Evolutionary conservation across 1,284 basidiomycete species (phyloP), one percentile per base, ranked within the genome.

Genomic region (Tilletia walkeri): DNA sequence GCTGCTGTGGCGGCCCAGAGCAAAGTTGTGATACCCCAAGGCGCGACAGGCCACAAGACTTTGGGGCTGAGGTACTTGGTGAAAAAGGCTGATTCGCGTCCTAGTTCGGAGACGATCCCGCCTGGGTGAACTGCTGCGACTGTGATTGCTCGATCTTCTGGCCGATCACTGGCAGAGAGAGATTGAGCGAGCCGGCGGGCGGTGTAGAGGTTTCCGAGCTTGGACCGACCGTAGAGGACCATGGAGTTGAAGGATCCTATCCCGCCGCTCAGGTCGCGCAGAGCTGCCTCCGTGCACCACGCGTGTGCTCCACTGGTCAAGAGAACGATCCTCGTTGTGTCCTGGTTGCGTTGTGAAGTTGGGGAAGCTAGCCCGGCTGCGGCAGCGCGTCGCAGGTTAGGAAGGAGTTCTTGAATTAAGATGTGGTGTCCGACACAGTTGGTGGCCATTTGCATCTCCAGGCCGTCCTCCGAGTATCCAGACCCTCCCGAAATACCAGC

Each of bases 381-480:
- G 59, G 59, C 59, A 9, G 59, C 59, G 36, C 59, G 59, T 41
- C 59, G 30, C 16, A 63, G 59, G 34, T 63, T 63, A 3, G 78
- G 77, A 10, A 76, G 70, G 18, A 80, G 76, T 12, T 75, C 69
- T 68, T 73, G 72, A 54, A 73, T 78, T 41, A 79, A 70, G 30
- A 77, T 71, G 68, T 76, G 76, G 69, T 79, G 79, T 9, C 75
- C 78, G 0, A 80, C 68, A 38, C 78, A 76, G 67, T 80, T 79
- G 67, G 78, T 79, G 14, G 76, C 79, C 3, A 80, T 73, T 67
- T 79, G 77, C 14, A 78, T 69, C 70, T 80, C 79, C 36, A 76
- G 54, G 41, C 76, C 76, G 65, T 80, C 75, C 66, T 74, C 75
- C 66, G 76, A 78, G 16, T 71, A 69, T 3, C 59, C 59, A 18